Base-by-base conservation (phyloP, 352 stramenopile species). In the Phytopythium montanum region DNA sequence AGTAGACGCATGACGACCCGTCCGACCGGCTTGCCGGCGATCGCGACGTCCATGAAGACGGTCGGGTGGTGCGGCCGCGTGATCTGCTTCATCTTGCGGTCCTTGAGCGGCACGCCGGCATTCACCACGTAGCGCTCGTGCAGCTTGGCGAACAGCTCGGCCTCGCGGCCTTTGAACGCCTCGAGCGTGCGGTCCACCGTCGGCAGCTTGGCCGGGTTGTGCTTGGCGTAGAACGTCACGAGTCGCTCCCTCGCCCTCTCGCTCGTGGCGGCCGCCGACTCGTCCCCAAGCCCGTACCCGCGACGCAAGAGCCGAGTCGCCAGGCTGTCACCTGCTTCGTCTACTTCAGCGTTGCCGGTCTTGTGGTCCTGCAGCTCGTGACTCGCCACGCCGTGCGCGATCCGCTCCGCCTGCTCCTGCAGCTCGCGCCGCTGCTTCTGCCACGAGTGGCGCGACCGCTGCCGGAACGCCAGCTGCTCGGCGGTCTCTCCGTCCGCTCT, bases 1-100 rank as follows among this genome's bases (percentile, higher is more conserved):
- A 98, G 97, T 25, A 99, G 76, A 63, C 98, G 92, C 76, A 99
- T 91, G 64, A 98, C 94, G 57, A 99, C 92, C 28, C 95, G 75
- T 28, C 96, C 96, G 1, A 87, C 76, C 16, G 81, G 72, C 34
- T 77, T 72, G 14, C 76, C 85, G 29, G 82, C 84, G 46, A 98
- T 90, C 19, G 79, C 84, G 57, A 99, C 85, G 71, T 99, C 95
- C 64, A 99, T 97, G 74, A 97, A 99, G 56, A 99, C 95, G 8
- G 92, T 94, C 9, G 81, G 85, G 65, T 98, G 77, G 12, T 48
- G 64, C 18, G 62, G 60, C 34, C 77, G 85, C 26, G 82, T 88
- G 25, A 90, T 64, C 9, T 56, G 63, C 54, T 69, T 76, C 42
- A 67, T 77, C 59, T 90, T 90, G 21, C 72, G 70, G 23, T 70